Base-by-base conservation (phyloP, 805 yeast genomes). In the Lachancea sp. region DNA sequence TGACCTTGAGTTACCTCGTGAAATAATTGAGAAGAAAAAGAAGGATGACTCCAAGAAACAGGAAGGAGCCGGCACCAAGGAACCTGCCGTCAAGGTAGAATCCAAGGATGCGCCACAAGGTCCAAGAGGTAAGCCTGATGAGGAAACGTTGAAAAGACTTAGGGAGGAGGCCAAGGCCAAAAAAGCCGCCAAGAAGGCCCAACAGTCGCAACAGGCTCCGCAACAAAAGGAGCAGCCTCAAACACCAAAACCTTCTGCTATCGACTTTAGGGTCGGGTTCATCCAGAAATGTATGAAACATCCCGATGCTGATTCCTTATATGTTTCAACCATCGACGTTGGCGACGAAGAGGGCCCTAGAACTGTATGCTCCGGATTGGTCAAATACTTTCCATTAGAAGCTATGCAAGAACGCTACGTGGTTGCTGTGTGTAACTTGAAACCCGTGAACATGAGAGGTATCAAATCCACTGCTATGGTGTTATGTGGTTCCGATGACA, bases 371-470 rank as follows among this genome's bases (percentile, higher is more conserved):
- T 86, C 96, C 9, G 99, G 99, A 53, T 74, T 92, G 56, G 97
- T 88, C 48, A 86, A 86, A 53, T 79, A 84, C 67, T 74, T 85
- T 60, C 80, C 95, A 29, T 64, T 94, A 49, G 97, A 92, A 69
- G 95, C 83, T 31, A 83, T 92, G 96, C 98, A 92, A 75, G 77
- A 86, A 65, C 82, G 97, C 64, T 76, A 75, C 55, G 95, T 90
- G 37, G 83, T 92, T 34, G 82, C 83, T 42, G 88, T 92, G 55
- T 96, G 97, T 54, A 94, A 94, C 72, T 77, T 92, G 68, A 92
- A 92, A 71, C 98, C 98, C 15, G 98, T 89, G 30, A 81, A 80
- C 58, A 92, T 92, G 99, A 83, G 98, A 70, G 97, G 98, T 50
- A 79, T 92, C 59, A 87, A 87, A 64, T 88, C 97, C 8, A 70